Conservation (phyloP, 345 rosid genomes). For the Carallia brachiata region DNA sequence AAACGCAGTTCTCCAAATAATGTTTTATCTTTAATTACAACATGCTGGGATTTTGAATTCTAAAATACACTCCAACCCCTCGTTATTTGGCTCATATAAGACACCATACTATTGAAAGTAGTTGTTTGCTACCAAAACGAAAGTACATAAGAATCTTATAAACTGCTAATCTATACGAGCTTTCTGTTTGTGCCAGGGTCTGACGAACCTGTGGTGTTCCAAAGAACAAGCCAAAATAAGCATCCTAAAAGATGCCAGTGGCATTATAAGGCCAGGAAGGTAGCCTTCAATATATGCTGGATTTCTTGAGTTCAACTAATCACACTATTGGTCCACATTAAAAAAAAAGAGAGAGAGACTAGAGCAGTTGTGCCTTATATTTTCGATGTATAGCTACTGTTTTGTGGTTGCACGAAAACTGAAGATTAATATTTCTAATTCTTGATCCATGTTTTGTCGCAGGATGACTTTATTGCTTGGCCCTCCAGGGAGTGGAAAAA, state of each 20-base stretch:
- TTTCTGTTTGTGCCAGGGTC: conserved; percentile 34
- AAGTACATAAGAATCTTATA: too few relatives aligned
- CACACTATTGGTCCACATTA: background rate
- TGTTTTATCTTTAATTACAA: too few relatives aligned
- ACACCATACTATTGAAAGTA: too few relatives aligned
- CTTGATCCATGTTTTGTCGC: conserved; percentile 4
- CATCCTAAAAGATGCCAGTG: conserved; percentile 52
- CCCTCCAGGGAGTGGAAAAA: conserved; percentile 84
- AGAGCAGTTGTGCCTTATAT: too few relatives aligned
- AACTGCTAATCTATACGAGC: background rate
- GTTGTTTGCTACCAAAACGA: too few relatives aligned
- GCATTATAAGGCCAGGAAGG: conserved; percentile 70
- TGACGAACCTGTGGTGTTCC: conserved; percentile 37
- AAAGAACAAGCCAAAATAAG: conserved; percentile 46
- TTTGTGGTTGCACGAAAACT: background rate
- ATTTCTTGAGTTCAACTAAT: background rate
- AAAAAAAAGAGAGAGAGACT: too few relatives aligned
- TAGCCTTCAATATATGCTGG: conserved; percentile 10
- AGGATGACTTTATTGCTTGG: conserved; percentile 76
- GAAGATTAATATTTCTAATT: background rate
- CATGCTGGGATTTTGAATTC: too few relatives aligned
- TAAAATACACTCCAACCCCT: too few relatives aligned
- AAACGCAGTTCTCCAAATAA: background rate
- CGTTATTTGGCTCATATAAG: too few relatives aligned
- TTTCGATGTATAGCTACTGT: background rate